These are phyloP conservation scores for Kurtzmaniella quercitrusa DNA, from an alignment of 1,139 yeast species.

Conservation along the genomic window DNA sequence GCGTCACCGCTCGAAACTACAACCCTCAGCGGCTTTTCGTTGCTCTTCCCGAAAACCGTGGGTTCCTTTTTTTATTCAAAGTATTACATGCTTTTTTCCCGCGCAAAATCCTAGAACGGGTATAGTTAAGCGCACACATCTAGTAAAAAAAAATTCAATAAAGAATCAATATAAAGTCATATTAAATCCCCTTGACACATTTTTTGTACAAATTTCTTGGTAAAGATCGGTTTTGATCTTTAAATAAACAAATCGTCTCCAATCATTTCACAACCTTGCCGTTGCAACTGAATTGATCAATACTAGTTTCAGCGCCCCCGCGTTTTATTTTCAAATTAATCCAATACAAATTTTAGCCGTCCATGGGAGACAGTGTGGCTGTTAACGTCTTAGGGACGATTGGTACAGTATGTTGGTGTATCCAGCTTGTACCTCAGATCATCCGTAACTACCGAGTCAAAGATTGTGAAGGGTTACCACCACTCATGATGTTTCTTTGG, in stretches of 20 bases:
- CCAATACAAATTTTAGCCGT: too few relatives aligned
- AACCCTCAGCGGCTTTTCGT: too few relatives aligned
- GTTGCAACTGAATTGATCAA: too few relatives aligned
- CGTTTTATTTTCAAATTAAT: too few relatives aligned
- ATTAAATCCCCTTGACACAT: too few relatives aligned
- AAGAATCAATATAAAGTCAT: too few relatives aligned
- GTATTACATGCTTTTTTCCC: not conserved
- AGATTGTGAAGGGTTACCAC: slow-evolving; percentile 82
- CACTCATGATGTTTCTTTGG: slow-evolving; percentile 82
- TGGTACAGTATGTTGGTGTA: slow-evolving; percentile 89
- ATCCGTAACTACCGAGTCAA: slow-evolving; percentile 67
- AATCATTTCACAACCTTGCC: too few relatives aligned
- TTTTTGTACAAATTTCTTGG: too few relatives aligned
- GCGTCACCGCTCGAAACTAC: not conserved
- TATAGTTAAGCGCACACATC: not conserved
- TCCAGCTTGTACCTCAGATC: slow-evolving; percentile 85
- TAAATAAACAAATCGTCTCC: too few relatives aligned
- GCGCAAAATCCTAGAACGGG: slow-evolving; percentile 3
- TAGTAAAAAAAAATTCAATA: not conserved
- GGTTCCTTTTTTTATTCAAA: not conserved
- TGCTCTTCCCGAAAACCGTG: not conserved
- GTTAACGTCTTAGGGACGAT: slow-evolving; percentile 82
- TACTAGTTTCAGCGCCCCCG: too few relatives aligned
- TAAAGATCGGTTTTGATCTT: too few relatives aligned
- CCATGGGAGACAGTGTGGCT: slow-evolving; percentile 36